These are phyloP conservation scores for Gossypium herbaceum DNA, from an alignment of 345 rosid species.

Conservation along the genomic window DNA sequence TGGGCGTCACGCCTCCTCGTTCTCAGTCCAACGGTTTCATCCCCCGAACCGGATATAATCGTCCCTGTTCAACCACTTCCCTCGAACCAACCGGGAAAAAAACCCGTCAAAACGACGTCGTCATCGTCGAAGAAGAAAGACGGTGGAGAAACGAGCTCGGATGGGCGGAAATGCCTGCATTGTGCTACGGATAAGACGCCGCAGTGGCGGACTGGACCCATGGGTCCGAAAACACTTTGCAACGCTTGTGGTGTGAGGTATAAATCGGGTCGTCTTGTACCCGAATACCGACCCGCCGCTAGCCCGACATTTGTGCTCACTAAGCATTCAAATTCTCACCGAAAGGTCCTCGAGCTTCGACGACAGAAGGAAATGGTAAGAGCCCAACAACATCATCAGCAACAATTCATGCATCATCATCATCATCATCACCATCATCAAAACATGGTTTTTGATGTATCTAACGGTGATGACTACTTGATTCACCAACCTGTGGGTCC, in stretches of 20 bases:
- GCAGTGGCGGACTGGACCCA: conserved; percentile 80
- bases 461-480: conserved; percentile 76
- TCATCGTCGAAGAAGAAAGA: conserved; percentile 40
- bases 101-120: conserved; percentile 19
- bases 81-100: conserved; percentile 20
- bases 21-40: conserved; percentile 35
- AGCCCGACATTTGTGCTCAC: conserved; percentile 73
- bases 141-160: conserved; percentile 24
- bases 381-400: conserved; percentile 42
- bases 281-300: conserved; percentile 74
- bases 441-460: conserved; percentile 59
- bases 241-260: conserved; percentile 87
- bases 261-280: conserved; percentile 73
- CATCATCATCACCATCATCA: background rate
- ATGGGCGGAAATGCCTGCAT: conserved; percentile 61
- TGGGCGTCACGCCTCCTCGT: conserved; percentile 85
- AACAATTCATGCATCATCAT: conserved; percentile 44
- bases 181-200: conserved; percentile 82
- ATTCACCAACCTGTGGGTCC: conserved; percentile 84
- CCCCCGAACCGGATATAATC: conserved; percentile 28
- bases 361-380: conserved; percentile 40
- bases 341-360: conserved; percentile 65
- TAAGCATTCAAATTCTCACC: conserved; percentile 70
- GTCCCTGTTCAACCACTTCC: conserved; percentile 12
- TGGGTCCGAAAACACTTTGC: conserved; percentile 82